These are phyloP conservation scores for Nyssa sinensis DNA, from an alignment of 148 eudicot species.

Conservation along the genomic window DNA sequence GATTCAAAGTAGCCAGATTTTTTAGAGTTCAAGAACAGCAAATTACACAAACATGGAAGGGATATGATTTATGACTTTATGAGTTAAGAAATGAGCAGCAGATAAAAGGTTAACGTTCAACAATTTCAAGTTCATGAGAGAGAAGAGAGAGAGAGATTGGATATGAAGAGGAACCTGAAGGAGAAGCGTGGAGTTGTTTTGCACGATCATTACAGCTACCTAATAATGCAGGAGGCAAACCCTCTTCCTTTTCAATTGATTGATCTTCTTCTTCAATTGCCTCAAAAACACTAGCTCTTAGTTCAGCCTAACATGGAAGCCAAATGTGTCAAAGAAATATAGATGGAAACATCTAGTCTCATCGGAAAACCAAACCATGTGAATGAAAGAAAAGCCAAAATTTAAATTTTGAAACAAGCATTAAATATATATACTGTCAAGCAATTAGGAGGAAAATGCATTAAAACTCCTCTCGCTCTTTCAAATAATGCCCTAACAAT, in stretches of 20 bases:
- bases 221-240: slow-evolving; percentile 85
- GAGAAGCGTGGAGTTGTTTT: slow-evolving; percentile 90
- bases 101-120: background rate
- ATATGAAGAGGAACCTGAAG: slow-evolving; percentile 58
- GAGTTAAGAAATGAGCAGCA: too few relatives aligned
- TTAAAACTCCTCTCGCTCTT: background rate
- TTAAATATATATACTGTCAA: background rate
- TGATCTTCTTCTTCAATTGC: slow-evolving; percentile 96
- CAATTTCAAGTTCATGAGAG: background rate
- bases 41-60: background rate
- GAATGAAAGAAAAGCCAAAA: background rate
- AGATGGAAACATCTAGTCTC: background rate
- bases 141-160: background rate
- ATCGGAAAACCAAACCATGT: background rate
- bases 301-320: slow-evolving; percentile 66
- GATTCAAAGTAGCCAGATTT: background rate
- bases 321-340: slow-evolving; percentile 5
- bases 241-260: slow-evolving; percentile 75
- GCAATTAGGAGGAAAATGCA: background rate
- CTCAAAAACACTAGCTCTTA: slow-evolving; percentile 95
- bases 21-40: background rate
- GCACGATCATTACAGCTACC: slow-evolving; percentile 97
- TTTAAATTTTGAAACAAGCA: background rate
- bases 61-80: too few relatives aligned
- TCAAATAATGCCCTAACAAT: background rate